These are phyloP conservation scores for Pythium grandisporangium DNA, from an alignment of 352 stramenopile species.

Conservation along the genomic window DNA sequence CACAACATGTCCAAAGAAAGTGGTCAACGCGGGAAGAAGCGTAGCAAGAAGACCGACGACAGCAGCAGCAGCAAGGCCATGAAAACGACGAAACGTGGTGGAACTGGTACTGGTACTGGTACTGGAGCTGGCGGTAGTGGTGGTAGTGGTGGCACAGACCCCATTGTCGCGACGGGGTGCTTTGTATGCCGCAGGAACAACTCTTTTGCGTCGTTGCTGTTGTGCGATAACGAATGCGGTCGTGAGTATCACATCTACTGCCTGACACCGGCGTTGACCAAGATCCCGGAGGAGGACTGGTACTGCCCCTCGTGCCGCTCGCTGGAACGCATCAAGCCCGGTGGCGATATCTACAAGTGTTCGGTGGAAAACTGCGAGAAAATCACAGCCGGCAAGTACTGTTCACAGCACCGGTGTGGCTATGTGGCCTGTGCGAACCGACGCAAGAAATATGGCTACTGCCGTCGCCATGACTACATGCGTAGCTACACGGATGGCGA, in stretches of 20 bases:
- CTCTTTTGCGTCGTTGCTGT: constrained; percentile 23
- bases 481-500: too few relatives aligned
- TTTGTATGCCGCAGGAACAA: constrained; percentile 25
- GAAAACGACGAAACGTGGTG: constrained; percentile 3
- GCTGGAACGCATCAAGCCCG: constrained; percentile 13
- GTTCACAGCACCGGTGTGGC: constrained; percentile 21
- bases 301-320: constrained; percentile 29
- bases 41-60: background rate
- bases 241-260: constrained; percentile 45
- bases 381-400: constrained; percentile 31
- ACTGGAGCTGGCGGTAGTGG: background rate
- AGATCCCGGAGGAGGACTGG: constrained; percentile 37
- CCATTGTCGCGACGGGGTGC: constrained; percentile 8
- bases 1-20: too few relatives aligned
- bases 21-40: too few relatives aligned
- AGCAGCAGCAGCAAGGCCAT: too few relatives aligned
- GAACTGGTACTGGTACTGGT: constrained; percentile 1
- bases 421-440: constrained; percentile 19
- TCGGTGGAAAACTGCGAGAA: constrained; percentile 21
- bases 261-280: constrained; percentile 25
- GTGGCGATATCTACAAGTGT: constrained; percentile 20
- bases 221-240: constrained; percentile 47
- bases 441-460: constrained; percentile 16
- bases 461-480: too few relatives aligned
- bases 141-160: background rate